These are phyloP conservation scores for Pisolithus microcarpus DNA, from an alignment of 768 basidiomycete genomes.

Conservation along the genomic window DNA sequence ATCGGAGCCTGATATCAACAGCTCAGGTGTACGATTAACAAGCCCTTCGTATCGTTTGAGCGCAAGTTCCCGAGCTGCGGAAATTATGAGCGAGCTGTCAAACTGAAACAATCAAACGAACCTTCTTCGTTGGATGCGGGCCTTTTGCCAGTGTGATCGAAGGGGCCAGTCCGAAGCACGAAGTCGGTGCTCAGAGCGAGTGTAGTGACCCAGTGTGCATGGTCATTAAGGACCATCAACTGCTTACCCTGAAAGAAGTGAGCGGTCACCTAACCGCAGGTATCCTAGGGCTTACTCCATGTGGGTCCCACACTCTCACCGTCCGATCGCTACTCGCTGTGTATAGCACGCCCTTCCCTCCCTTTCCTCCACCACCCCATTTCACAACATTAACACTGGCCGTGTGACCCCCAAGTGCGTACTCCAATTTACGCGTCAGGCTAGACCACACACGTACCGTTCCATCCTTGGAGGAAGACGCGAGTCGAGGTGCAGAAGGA, in stretches of 20 bases:
- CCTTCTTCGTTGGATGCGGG: constrained; percentile 81
- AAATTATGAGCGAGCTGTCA: not conserved
- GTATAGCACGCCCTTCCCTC: constrained; percentile 69
- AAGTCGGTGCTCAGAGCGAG: constrained; percentile 94
- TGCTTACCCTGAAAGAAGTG: constrained; percentile 59
- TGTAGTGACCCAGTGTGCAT: constrained; percentile 99
- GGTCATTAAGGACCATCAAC: constrained; percentile 82
- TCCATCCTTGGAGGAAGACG: constrained; percentile 93
- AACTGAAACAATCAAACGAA: constrained; percentile 21
- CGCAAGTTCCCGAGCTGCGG: constrained; percentile 69
- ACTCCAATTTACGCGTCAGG: constrained; percentile 62
- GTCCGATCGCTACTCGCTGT: constrained; percentile 94
- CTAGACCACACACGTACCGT: constrained; percentile 95
- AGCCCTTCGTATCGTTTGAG: constrained; percentile 70
- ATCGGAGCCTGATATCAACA: constrained; percentile 92
- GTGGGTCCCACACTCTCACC: constrained; percentile 91
- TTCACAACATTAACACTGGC: constrained; percentile 92
- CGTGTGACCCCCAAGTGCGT: constrained; percentile 86
- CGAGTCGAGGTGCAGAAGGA: constrained; percentile 69
- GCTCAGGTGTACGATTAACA: constrained; percentile 58
- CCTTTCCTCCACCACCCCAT: constrained; percentile 84
- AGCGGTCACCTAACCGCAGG: not conserved
- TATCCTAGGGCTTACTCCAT: constrained; percentile 42
- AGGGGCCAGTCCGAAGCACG: constrained; percentile 89
- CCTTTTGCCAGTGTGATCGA: constrained; percentile 78